These are phyloP conservation scores for Solanum bulbocastanum DNA, from an alignment of 257 asterid genomes.

Conservation along the genomic window DNA sequence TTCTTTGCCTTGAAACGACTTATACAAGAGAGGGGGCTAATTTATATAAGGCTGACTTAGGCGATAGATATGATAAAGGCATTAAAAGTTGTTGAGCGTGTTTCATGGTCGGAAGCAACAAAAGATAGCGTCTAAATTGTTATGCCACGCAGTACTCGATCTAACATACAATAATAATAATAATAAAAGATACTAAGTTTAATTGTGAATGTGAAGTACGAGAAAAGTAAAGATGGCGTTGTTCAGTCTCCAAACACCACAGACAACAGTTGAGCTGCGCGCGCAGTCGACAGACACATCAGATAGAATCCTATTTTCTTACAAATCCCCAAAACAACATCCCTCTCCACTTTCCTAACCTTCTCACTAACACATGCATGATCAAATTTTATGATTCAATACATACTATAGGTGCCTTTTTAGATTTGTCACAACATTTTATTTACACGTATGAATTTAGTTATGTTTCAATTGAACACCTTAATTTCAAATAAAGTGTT, in stretches of 20 bases:
- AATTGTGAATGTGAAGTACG: background rate
- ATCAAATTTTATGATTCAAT: too few relatives aligned
- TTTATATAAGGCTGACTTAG: too few relatives aligned
- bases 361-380: background rate
- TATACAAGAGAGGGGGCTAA: too few relatives aligned
- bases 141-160: background rate
- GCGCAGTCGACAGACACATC: background rate
- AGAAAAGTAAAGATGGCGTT: background rate
- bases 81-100: background rate
- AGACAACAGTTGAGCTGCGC: background rate
- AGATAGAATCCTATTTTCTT: background rate
- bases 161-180: too few relatives aligned
- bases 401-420: too few relatives aligned
- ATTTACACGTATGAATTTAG: too few relatives aligned
- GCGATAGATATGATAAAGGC: background rate
- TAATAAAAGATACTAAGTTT: background rate
- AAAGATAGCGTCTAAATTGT: background rate
- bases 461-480: too few relatives aligned
- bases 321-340: background rate
- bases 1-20: background rate
- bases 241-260: background rate
- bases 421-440: too few relatives aligned
- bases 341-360: background rate
- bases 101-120: background rate
- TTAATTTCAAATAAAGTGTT: too few relatives aligned